Evolutionary conservation across 495 filamentous ascomycete species (phyloP).

Genomic region (Penicillium waksmanii): DNA sequence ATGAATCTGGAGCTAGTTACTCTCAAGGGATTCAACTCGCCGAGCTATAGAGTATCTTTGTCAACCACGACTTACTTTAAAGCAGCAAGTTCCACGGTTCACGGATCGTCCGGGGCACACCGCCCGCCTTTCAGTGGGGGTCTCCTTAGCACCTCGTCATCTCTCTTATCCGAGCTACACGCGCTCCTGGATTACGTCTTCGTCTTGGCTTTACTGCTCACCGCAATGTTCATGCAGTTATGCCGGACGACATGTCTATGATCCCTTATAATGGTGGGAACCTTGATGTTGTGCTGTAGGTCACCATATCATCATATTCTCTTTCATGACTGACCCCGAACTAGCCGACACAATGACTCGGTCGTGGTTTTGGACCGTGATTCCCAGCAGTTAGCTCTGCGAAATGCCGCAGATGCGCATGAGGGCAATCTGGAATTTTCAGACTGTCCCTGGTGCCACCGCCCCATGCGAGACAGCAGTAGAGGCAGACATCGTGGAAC

Average conservation of each 20-base stretch:
- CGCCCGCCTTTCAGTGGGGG: conserved; percentile 13
- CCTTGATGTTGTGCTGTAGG: conserved; percentile 56
- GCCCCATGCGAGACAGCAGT: conserved; percentile 63
- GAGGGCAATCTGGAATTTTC: conserved; percentile 53
- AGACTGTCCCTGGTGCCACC: conserved; percentile 88
- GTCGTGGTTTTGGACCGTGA: conserved; percentile 88
- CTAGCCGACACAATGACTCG: conserved; percentile 86
- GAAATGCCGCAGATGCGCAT: conserved; percentile 55
- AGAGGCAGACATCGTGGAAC: conserved; percentile 39
- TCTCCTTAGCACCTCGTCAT: conserved; percentile 11
- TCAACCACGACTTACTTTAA: no score
- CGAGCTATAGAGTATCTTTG: no score
- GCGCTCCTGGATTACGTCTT: neutral
- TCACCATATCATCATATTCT: neutral
- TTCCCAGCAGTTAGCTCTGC: conserved; percentile 82
- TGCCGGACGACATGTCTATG: conserved; percentile 53
- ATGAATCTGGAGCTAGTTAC: no score
- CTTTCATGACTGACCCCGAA: conserved; percentile 10
- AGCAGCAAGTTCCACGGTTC: no score
- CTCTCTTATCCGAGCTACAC: neutral
- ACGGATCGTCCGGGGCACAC: conserved; percentile 12
- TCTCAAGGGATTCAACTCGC: no score
- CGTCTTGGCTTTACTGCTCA: neutral
- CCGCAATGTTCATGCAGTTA: conserved; percentile 20
- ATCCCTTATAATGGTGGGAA: conserved; percentile 50